Conservation (phyloP, 345 rosid species). For the Xanthoceras sorbifolium region DNA sequence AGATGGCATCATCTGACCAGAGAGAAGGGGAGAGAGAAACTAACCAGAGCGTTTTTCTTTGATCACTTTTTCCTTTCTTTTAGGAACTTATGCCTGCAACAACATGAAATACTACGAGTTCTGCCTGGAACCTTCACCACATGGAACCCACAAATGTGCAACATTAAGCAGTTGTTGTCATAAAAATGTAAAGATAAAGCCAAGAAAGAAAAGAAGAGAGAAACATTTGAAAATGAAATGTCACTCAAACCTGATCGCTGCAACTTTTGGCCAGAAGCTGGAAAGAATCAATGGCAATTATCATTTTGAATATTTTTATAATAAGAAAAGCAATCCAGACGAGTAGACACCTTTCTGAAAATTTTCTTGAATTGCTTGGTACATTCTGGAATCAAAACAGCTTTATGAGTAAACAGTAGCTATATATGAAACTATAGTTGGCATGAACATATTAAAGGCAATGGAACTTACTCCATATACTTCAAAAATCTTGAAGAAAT, state of each 20-base stretch:
- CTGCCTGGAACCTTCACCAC: constrained; percentile 12
- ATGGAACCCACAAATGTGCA: too few relatives aligned
- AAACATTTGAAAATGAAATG: constrained; percentile 16
- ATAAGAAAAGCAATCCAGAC: constrained; percentile 23
- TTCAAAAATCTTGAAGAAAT: not conserved
- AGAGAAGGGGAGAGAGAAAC: constrained; percentile 2
- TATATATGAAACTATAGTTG: too few relatives aligned
- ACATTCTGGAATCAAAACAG: constrained; percentile 33
- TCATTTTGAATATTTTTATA: constrained; percentile 14
- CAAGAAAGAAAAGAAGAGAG: constrained; percentile 5
- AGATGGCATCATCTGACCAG: not conserved
- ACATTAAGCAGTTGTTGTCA: not conserved
- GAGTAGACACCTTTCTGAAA: constrained; percentile 42
- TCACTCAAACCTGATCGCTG: constrained; percentile 36
- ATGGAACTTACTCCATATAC: not conserved
- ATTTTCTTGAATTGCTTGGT: constrained; percentile 32
- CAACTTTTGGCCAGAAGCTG: constrained; percentile 43
- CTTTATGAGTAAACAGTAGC: constrained; percentile 21
- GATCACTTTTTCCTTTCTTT: constrained; percentile 38
- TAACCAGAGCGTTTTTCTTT: constrained; percentile 29
- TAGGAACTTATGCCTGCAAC: constrained; percentile 40
- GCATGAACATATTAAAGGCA: not conserved
- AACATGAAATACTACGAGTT: constrained; percentile 8
- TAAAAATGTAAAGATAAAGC: not conserved
- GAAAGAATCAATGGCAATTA: constrained; percentile 21